phyloP scores from a whole-genome alignment of 148 eudicot genomes.

The Rhododendron ferrugineum region DNA sequence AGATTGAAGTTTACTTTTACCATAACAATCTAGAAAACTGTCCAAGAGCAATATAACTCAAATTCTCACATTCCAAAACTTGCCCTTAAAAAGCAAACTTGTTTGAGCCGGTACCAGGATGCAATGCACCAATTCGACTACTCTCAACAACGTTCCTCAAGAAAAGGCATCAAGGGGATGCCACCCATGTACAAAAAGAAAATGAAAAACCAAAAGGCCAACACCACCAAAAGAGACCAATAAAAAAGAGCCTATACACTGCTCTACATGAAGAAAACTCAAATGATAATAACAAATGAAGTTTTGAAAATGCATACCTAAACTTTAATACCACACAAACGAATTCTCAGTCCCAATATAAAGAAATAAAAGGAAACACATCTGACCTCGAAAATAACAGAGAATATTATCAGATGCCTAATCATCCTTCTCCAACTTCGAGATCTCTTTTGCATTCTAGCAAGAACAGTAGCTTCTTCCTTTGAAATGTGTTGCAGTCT shows the following conservation, averaged over 20 bases:
- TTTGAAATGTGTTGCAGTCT: constrained; percentile 67
- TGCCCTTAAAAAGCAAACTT: neutral
- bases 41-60: neutral
- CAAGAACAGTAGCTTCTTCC: constrained; percentile 60
- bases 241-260: neutral
- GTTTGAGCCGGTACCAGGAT: neutral
- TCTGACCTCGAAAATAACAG: constrained; percentile 64
- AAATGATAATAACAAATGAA: neutral
- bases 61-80: neutral
- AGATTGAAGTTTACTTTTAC: neutral
- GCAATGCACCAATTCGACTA: neutral
- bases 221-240: neutral
- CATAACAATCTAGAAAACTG: neutral
- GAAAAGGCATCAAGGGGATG: neutral
- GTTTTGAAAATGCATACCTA: neutral
- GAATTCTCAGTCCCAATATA: neutral
- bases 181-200: neutral
- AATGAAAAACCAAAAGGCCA: neutral
- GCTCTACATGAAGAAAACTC: neutral
- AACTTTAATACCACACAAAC: neutral
- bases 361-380: neutral
- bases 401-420: constrained; percentile 53
- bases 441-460: constrained; percentile 64
- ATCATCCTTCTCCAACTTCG: constrained; percentile 49
- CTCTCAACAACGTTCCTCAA: neutral